Conservation (phyloP, 1,284 basidiomycete species). For the Bondarzewia mesenterica region DNA sequence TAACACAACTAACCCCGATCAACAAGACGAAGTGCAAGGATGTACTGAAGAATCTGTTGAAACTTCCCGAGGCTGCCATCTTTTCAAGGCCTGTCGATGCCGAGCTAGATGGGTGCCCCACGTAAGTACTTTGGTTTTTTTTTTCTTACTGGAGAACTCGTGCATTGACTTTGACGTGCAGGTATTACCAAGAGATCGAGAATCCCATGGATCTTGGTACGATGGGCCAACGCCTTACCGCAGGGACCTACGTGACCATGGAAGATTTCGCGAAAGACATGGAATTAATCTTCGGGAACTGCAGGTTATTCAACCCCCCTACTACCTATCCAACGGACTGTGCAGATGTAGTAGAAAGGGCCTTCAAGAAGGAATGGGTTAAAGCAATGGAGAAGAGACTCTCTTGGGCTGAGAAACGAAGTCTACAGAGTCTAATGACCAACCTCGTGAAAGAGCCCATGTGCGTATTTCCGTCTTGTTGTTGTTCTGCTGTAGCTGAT, state of each 20-base stretch:
- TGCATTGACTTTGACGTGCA: conserved; percentile 22
- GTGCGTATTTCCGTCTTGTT: conserved; percentile 35
- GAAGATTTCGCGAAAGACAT: conserved; percentile 79
- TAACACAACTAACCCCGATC: conserved; percentile 37
- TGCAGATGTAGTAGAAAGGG: conserved; percentile 68
- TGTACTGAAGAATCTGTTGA: conserved; percentile 58
- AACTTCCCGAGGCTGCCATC: conserved; percentile 65
- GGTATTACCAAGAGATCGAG: conserved; percentile 90
- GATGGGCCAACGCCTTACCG: conserved; percentile 64
- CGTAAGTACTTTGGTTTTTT: conserved; percentile 41
- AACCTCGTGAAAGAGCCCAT: conserved; percentile 63
- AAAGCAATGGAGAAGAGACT: conserved; percentile 73
- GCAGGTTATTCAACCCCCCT: conserved; percentile 82
- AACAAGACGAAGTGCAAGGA: conserved; percentile 78
- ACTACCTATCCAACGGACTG: conserved; percentile 68
- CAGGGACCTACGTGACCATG: conserved; percentile 68
- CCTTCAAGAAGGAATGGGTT: conserved; percentile 83
- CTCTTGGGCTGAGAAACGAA: conserved; percentile 75
- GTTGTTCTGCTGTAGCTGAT: conserved; percentile 3
- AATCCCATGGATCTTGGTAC: conserved; percentile 95
- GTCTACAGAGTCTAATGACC: conserved; percentile 67
- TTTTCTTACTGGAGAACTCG: conserved; percentile 5
- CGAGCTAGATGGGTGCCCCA: conserved; percentile 74
- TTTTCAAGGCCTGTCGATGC: conserved; percentile 89
- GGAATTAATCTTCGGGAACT: conserved; percentile 84